Base-by-base conservation (phyloP, 1,284 basidiomycete genomes). In the Irpex rosettiformis region DNA sequence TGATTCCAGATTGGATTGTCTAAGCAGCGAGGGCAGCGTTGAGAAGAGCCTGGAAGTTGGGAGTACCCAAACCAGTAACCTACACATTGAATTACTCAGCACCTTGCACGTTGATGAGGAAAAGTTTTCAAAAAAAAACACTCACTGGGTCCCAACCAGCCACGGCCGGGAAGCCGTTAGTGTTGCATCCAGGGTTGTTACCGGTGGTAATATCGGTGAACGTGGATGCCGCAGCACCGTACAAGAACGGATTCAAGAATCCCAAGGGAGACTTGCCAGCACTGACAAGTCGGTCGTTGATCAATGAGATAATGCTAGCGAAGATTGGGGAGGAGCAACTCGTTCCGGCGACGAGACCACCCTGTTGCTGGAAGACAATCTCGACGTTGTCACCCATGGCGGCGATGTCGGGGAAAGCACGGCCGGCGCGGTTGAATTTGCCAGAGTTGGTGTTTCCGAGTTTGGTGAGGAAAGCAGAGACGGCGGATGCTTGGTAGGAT, bases 201-300 rank as follows among this genome's bases (percentile, higher is more conserved):
- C 67, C 67, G 3, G 63, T 61, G 16, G 73, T 76, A 58, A 82
- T 75, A 62, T 81, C 79, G 56, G 72, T 77, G 62, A 82, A 71
- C 8, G 70, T 77, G 27, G 65, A 65, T 52, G 66, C 30, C 79
- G 62, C 30, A 43, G 56, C 52, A 3, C 49, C 40, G 43, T 58
- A 58, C 25, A 58, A 45, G 52, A 54, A 72, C 1, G 80, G 80
- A 68, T 81, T 81, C 43, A 81, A 59, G 71, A 79, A 82, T 4
- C 80, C 80, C 2, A 81, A 69, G 21, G 70, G 64, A 13, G 65
- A 61, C 67, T 79, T 78, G 29, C 80, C 79, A 4, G 64, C 56
- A 4, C 80, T 69, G 54, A 86, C 68, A 33, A 78, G 78, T 68
- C 75, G 77, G 69, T 86, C 83, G 60, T 86, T 86, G 27, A 87